Percentiles rank a stretch among this genome's conserved stretches.
These are phyloP conservation scores for Hyaloscypha bicolor DNA, from an alignment of 495 filamentous ascomycete genomes.

Conservation along the genomic window DNA sequence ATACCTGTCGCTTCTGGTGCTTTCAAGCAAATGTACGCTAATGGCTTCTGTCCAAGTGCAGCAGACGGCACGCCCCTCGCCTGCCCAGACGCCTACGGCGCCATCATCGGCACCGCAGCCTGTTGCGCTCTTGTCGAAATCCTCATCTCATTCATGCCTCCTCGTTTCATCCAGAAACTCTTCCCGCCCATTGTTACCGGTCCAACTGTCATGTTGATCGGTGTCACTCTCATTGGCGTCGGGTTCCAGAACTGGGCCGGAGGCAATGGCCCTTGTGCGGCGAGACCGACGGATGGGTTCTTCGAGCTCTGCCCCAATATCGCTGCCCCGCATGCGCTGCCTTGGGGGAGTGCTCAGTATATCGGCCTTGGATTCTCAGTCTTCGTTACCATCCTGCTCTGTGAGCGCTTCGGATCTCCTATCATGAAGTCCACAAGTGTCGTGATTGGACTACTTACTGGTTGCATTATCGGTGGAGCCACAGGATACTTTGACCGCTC, in stretches of 20 bases:
- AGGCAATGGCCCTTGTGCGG: conserved; percentile 65
- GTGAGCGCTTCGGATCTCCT: conserved; percentile 80
- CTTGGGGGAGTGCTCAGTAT: conserved; percentile 86
- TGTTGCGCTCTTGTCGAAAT: conserved; percentile 75
- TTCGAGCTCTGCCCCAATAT: conserved; percentile 71
- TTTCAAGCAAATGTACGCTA: conserved; percentile 82
- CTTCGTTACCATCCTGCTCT: conserved; percentile 83
- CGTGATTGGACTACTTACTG: conserved; percentile 77
- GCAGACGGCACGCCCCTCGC: conserved; percentile 67
- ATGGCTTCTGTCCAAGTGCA: conserved; percentile 71
- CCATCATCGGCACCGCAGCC: conserved; percentile 73
- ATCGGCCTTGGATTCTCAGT: conserved; percentile 89
- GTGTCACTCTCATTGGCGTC: conserved; percentile 71
- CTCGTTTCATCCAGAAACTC: conserved; percentile 66
- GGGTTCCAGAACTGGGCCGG: conserved; percentile 87
- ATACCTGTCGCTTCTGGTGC: conserved; percentile 81
- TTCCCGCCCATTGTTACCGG: conserved; percentile 92
- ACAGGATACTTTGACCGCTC: conserved; percentile 79
- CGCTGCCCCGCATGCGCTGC: conserved; percentile 74
- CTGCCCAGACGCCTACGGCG: conserved; percentile 85
- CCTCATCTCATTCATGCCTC: conserved; percentile 72
- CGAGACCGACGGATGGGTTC: conserved; percentile 53
- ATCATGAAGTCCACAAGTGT: conserved; percentile 69
- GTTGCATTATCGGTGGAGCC: conserved; percentile 84
- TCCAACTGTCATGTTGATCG: conserved; percentile 77